Evolutionary conservation across 352 stramenopile genomes (phyloP), one percentile per base, ranked within the genome.

Genomic region (Phytophthora cajani): DNA sequence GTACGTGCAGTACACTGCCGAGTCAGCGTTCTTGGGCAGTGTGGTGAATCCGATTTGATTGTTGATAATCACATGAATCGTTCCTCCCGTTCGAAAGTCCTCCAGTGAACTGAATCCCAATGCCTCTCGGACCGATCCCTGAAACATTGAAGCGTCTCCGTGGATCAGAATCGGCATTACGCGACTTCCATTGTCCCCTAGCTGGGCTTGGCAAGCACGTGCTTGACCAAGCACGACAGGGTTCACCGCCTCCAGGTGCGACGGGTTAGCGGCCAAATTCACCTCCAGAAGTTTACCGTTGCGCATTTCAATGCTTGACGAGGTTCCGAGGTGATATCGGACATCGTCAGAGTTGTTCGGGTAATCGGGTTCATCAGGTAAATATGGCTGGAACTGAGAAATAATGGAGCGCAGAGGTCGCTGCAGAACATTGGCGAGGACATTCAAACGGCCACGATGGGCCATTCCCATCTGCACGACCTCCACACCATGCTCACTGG

Each of bases 11-110:
- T 99, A 99, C 6, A 97, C 88, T 7, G 98, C 98, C 11, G 97
- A 99, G 54, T 98, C 92, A 51, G 90, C 95, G 71, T 99, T 94
- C 71, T 98, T 97, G 16, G 97, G 97, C 67, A 99, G 88, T 9
- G 98, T 99, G n/a, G 98, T 99, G 79, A 99, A 99, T 16, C 89
- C 92, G 23, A 98, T 95, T 78, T 99, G 96, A 73, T 99, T 99
- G 84, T 99, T 99, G 62, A 99, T 98, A 68, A 99, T 97, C 16
- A 99, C 93, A 78, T 99, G 98, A 69, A 99, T 97, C 14, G 97
- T 99, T 52, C 98, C 98, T 49, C 97, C 98, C 11, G 98, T 98
- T 62, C 91, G 89, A 79, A 99, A 99, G 46, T 98, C 89, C 38
- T 92, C 80, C 16, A 99, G 90, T 23, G 84, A 86, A 56, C 81